Conservation (phyloP, 371 early-diverging fungal genomes). For the Apophysomyces ossiformis region DNA sequence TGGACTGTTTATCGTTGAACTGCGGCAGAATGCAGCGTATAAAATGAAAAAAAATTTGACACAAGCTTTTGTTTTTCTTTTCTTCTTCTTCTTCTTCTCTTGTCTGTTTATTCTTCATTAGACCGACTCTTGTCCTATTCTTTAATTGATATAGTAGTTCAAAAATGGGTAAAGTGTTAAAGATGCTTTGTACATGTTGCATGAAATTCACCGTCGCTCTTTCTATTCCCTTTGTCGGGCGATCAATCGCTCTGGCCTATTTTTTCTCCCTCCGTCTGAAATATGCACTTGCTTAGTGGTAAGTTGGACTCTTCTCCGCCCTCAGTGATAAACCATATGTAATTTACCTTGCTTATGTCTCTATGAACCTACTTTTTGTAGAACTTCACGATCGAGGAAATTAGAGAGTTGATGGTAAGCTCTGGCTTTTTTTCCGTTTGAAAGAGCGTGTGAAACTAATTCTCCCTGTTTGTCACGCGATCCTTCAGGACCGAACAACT, state of each 20-base stretch:
- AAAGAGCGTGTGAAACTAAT: constrained; percentile 11
- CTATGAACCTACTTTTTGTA: not conserved
- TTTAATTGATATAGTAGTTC: not conserved
- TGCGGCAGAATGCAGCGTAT: not conserved
- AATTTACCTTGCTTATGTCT: not conserved
- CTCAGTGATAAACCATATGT: not conserved
- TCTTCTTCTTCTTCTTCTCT: not conserved
- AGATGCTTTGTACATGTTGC: not conserved
- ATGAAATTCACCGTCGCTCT: constrained; percentile 13
- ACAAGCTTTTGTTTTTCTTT: not conserved
- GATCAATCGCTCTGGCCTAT: constrained; percentile 10
- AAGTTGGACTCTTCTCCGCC: not conserved
- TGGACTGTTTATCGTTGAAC: constrained; percentile 6
- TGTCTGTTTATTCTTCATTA: not conserved
- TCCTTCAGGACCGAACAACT: constrained; percentile 32
- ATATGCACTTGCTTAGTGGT: constrained; percentile 13
- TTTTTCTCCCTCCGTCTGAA: not conserved
- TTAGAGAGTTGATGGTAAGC: constrained; percentile 58
- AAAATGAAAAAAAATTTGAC: not conserved
- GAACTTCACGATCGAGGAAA: constrained; percentile 49
- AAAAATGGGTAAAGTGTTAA: not conserved
- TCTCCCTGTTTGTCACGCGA: constrained; percentile 22
- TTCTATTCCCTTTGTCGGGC: constrained; percentile 1
- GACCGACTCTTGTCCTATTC: not conserved
- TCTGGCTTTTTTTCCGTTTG: not conserved